Evolutionary conservation across 2,329 filamentous ascomycete genomes (phyloP), one percentile per base, ranked within the genome.

Genomic region (Neoascochyta sp.): DNA sequence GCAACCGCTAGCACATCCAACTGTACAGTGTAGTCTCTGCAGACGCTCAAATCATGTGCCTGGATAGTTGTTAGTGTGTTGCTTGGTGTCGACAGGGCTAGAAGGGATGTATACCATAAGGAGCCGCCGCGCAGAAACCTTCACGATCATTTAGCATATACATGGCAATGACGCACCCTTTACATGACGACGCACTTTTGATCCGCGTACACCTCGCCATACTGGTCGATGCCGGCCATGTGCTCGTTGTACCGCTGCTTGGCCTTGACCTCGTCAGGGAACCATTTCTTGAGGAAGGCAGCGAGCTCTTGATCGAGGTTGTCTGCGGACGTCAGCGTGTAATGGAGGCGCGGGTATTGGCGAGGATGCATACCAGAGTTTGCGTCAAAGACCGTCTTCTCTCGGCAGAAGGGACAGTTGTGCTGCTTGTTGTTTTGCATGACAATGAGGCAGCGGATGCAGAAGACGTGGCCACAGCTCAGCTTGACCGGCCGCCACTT

Each of bases 401-500:
- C 74, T 35, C 88, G 74, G 57, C 87, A 94, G 31, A 92, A 68
- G 0, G 87, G 86, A 53, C 87, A 94, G 29, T 76, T 69, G 20
- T 74, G 73, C 53, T 83, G 79, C 37, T 73, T 71, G 21, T 78
- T 75, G 24, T 79, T 77, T 57, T 92, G 86, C 65, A 94, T 78
- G 47, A 85, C 79, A 41, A 93, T 80, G 27, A 90, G 72, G 55
- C 87, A 94, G 3, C 84, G 74, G 34, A 92, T 90, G 65, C 87
- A 94, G 54, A 90, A 89, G 9, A 89, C 67, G 45, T 92, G 86
- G 16, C 74, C 67, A 60, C 87, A 94, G 9, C 74, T 72, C 18
- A 93, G 69, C 14, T 80, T 76, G n/a, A 94, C 77, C 0, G 87
- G 87, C 47, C 85, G 78, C 70, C 83, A 92, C n/a, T 82, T 78